phyloP scores from a whole-genome alignment of 495 filamentous ascomycete genomes.

The Talaromyces borbonicus region DNA sequence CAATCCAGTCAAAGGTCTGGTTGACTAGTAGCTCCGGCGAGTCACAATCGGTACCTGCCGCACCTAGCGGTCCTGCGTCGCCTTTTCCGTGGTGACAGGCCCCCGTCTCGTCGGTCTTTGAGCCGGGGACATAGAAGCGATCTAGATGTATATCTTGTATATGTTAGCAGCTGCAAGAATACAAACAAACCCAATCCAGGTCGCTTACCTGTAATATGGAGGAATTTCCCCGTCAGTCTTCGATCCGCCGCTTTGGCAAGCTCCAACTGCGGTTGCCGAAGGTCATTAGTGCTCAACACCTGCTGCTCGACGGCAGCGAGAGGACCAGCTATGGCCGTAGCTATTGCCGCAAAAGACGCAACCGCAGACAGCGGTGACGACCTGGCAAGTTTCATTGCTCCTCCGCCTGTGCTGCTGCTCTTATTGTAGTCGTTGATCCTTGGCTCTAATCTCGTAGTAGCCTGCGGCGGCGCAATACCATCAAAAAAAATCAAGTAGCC shows the following conservation, averaged over 20 bases:
- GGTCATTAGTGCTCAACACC: slow-evolving; percentile 8
- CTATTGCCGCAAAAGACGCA: slow-evolving; percentile 1
- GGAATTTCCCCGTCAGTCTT: slow-evolving; percentile 56
- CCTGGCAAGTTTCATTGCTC: background rate
- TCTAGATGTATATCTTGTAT: slow-evolving; percentile 81
- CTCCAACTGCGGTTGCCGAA: slow-evolving; percentile 4
- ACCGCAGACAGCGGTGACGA: too few relatives aligned
- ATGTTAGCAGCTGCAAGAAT: background rate
- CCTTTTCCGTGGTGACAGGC: slow-evolving; percentile 78
- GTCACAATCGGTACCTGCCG: slow-evolving; percentile 83
- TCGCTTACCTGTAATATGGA: slow-evolving; percentile 87
- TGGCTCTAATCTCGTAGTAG: background rate
- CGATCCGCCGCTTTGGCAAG: slow-evolving; percentile 4
- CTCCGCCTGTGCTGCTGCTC: background rate
- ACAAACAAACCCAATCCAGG: too few relatives aligned
- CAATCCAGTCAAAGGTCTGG: slow-evolving; percentile 87
- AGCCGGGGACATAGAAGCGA: slow-evolving; percentile 66
- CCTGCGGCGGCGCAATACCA: slow-evolving; percentile 7
- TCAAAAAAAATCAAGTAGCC: too few relatives aligned
- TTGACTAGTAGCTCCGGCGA: slow-evolving; percentile 69
- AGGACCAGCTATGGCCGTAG: slow-evolving; percentile 1
- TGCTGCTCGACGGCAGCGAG: slow-evolving; percentile 9
- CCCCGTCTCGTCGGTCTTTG: slow-evolving; percentile 53
- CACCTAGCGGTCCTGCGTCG: slow-evolving; percentile 68
- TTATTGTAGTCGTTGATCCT: background rate